A percentile compares a stretch with the other conserved stretches of the same genome.
These are phyloP conservation scores for Colletotrichum ledebouriae DNA, from an alignment of 2,329 filamentous ascomycete species.

Conservation along the genomic window DNA sequence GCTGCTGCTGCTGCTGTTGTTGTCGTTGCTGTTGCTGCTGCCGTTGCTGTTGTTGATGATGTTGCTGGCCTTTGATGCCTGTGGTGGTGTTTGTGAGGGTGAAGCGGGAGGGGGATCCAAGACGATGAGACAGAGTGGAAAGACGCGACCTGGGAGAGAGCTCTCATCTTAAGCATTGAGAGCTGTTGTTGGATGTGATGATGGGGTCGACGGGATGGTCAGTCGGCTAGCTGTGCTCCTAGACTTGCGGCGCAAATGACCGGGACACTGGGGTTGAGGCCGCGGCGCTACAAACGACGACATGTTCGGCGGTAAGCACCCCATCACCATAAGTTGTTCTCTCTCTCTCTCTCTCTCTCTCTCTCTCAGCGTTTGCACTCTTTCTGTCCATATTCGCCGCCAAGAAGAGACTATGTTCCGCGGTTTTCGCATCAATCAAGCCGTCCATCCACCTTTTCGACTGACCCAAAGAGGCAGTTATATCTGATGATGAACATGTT, in stretches of 20 bases:
- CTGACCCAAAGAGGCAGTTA: not conserved
- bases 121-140: not conserved
- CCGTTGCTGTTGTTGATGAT: not conserved
- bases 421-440: not conserved
- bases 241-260: not conserved
- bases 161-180: not conserved
- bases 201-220: not conserved
- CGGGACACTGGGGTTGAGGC: not conserved
- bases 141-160: not conserved
- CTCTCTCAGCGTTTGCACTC: not conserved
- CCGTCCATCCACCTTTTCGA: not conserved
- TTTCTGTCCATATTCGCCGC: not conserved
- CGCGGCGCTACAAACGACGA: not conserved
- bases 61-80: not conserved
- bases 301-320: slow-evolving; percentile 1
- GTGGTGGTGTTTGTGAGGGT: not conserved
- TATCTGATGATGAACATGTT: not conserved
- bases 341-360: too few species aligned
- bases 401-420: not conserved
- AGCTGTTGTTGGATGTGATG: not conserved
- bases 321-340: not conserved
- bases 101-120: not conserved
- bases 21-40: not conserved
- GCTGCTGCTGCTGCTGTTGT: not conserved
- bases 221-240: not conserved